Evolutionary conservation across 148 eudicot genomes (phyloP).

Genomic region (Amaranthus cruentus): DNA sequence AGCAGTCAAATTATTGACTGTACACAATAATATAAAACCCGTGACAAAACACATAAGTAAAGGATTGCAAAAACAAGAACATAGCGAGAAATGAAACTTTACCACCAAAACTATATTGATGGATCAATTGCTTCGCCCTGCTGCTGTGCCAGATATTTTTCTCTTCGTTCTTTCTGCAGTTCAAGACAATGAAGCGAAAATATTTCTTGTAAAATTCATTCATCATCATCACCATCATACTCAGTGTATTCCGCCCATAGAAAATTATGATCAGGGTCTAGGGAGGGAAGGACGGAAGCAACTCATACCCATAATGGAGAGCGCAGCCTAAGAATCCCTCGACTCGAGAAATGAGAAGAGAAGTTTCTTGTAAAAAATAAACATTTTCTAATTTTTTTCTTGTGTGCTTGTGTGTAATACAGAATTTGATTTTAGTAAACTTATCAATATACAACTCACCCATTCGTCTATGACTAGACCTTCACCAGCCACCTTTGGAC

Average conservation of each 20-base stretch:
- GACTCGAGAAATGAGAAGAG: neutral
- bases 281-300: no score
- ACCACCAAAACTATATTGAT: conserved; percentile 21
- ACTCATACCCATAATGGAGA: no score
- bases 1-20: conserved; percentile 21
- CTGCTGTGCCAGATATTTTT: conserved; percentile 76
- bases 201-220: neutral
- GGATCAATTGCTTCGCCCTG: conserved; percentile 63
- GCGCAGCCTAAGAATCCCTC: no score
- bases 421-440: no score
- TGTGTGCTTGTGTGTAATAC: no score
- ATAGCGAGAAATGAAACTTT: conserved; percentile 19
- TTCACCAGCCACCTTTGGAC: conserved; percentile 62
- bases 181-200: neutral
- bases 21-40: conserved; percentile 13
- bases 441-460: conserved; percentile 34
- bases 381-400: neutral
- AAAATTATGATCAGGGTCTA: no score
- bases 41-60: conserved; percentile 7
- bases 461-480: conserved; percentile 91
- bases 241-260: no score
- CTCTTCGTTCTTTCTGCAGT: conserved; percentile 75
- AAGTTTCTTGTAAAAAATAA: neutral
- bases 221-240: no score
- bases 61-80: neutral